Percentiles rank a stretch among this genome's conserved stretches.
These are phyloP conservation scores for Moniliophthora roreri DNA, from an alignment of 1,284 basidiomycete species.

Conservation along the genomic window DNA sequence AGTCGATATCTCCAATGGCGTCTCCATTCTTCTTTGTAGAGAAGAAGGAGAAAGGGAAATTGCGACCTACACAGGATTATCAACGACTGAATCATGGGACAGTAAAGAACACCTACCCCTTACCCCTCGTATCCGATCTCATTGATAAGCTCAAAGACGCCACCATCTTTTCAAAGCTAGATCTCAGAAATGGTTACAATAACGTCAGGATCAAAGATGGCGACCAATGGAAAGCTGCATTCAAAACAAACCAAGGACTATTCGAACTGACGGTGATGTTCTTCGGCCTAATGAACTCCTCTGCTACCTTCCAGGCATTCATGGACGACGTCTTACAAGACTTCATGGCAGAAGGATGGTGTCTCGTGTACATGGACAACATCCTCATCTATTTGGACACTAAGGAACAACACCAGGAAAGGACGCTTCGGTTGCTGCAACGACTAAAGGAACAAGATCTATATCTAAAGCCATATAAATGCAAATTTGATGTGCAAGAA, in stretches of 20 bases:
- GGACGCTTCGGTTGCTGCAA: conserved; percentile 10
- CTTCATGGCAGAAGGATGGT: conserved; percentile 18
- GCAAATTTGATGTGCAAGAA: conserved; percentile 22
- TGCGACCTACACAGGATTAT: conserved; percentile 31
- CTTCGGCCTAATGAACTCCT: conserved; percentile 32
- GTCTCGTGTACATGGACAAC: conserved; percentile 31
- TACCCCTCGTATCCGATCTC: conserved; percentile 31
- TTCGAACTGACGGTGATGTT: conserved; percentile 31
- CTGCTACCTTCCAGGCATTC: conserved; percentile 27
- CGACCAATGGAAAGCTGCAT: conserved; percentile 25
- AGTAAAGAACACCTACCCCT: conserved; percentile 27
- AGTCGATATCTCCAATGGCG: conserved; percentile 28
- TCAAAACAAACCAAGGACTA: conserved; percentile 18
- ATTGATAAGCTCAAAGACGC: conserved; percentile 26
- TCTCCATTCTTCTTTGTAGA: conserved; percentile 41
- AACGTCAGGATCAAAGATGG: conserved; percentile 24
- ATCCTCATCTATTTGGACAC: conserved; percentile 27
- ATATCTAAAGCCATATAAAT: conserved; percentile 28
- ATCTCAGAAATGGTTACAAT: conserved; percentile 29
- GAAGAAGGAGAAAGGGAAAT: conserved; percentile 35
- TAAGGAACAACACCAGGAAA: conserved; percentile 19
- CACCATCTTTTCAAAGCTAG: conserved; percentile 28
- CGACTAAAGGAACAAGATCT: conserved; percentile 18
- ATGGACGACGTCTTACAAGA: conserved; percentile 24
- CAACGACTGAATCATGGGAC: conserved; percentile 30